Evolutionary conservation across 2,329 filamentous ascomycete species (phyloP).

Genomic region (Xylariales sp.): DNA sequence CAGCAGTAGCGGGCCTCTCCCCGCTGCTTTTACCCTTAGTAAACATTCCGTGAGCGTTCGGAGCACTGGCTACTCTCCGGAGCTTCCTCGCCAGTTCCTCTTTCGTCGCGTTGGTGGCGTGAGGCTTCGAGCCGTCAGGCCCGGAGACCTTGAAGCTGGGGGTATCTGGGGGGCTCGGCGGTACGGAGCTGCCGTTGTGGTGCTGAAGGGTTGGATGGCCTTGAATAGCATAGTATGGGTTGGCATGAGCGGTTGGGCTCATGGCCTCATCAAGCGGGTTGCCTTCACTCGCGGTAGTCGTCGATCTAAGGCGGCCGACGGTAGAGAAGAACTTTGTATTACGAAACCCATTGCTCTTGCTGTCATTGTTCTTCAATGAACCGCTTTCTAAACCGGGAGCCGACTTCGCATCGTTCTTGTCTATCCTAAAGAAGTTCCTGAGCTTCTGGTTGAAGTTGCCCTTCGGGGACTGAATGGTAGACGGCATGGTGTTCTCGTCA

Average conservation of each 20-base stretch:
- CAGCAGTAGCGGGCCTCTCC: constrained; percentile 76
- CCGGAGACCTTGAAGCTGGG: constrained; percentile 72
- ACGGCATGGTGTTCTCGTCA: constrained; percentile 36
- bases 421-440: constrained; percentile 69
- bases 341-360: constrained; percentile 62
- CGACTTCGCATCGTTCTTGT: constrained; percentile 31
- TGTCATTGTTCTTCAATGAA: constrained; percentile 48
- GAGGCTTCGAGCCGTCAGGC: constrained; percentile 58
- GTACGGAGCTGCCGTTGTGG: constrained; percentile 89
- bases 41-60: constrained; percentile 93
- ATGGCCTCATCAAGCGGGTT: constrained; percentile 83
- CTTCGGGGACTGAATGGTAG: constrained; percentile 49
- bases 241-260: constrained; percentile 89
- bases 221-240: constrained; percentile 96
- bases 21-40: constrained; percentile 51
- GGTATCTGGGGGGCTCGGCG: constrained; percentile 87
- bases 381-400: constrained; percentile 24
- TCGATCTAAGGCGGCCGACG: constrained; percentile 81
- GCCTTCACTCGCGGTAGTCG: constrained; percentile 88
- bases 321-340: constrained; percentile 84
- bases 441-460: constrained; percentile 63
- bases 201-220: constrained; percentile 89
- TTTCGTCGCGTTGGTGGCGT: constrained; percentile 74
- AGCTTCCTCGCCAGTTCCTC: constrained; percentile 92
- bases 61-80: constrained; percentile 89